Conservation (phyloP, 2,329 filamentous ascomycete species). For the Ophiognomonia clavigignenti-juglandacearum region DNA sequence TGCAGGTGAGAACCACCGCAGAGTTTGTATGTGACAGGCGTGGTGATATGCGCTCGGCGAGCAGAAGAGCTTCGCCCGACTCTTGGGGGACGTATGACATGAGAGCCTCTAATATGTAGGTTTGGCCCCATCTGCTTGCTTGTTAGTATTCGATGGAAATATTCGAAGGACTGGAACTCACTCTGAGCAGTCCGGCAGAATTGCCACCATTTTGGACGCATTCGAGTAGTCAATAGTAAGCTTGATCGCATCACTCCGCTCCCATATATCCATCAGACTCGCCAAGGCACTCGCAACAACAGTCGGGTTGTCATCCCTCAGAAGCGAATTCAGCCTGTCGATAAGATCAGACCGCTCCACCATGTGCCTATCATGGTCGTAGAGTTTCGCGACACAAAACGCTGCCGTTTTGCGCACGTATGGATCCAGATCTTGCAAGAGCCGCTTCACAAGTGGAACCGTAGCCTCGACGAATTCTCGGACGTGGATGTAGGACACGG, state of each 20-base stretch:
- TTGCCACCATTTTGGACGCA: conserved; percentile 96
- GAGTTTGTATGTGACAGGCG: conserved; percentile 96
- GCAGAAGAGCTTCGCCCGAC: conserved; percentile 75
- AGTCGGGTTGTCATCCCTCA: conserved; percentile 94
- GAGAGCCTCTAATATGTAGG: conserved; percentile 93
- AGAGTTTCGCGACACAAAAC: conserved; percentile 94
- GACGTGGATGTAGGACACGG: conserved; percentile 96
- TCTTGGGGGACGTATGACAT: conserved; percentile 98
- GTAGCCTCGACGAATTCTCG: conserved; percentile 92
- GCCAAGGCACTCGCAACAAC: conserved; percentile 93
- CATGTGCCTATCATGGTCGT: conserved; percentile 88
- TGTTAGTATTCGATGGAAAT: not conserved
- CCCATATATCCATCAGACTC: conserved; percentile 95
- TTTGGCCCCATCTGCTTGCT: conserved; percentile 81
- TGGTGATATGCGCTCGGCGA: conserved; percentile 93
- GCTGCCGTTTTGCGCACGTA: conserved; percentile 98
- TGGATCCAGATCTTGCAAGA: conserved; percentile 82
- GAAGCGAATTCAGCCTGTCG: conserved; percentile 79
- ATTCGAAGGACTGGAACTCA: conserved; percentile 49
- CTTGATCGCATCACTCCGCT: conserved; percentile 94
- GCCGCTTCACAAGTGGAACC: conserved; percentile 73
- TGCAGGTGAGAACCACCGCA: conserved; percentile 91
- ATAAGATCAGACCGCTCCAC: conserved; percentile 91
- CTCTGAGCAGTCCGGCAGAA: conserved; percentile 95
- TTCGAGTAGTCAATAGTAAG: conserved; percentile 97